Evolutionary conservation across 2,329 filamentous ascomycete species (phyloP), one percentile per base, ranked within the genome.

Genomic region (Elsinoe australis): DNA sequence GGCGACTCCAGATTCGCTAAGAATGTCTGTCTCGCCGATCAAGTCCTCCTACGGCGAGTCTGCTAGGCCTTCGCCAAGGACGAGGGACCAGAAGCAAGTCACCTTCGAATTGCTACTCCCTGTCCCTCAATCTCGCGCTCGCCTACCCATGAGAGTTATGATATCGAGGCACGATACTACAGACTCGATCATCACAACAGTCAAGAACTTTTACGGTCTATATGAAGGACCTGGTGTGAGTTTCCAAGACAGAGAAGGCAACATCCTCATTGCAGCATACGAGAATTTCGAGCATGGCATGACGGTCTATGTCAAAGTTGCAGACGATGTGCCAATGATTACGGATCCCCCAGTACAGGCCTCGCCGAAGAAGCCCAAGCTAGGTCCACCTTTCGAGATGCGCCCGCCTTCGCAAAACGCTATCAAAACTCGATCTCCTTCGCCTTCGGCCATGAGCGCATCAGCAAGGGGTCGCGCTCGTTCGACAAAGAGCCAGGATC

Each of bases 141-240:
- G 85, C 61, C 73, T 89, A 56, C 85, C 85, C n/a, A 82, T 90
- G 79, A 76, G 85, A 60, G 85, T 90, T 47, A 85, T 94, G 61
- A 95, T 98, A 58, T 95, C 84, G 61, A 87, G 87, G 38, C 89
- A 96, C 67, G 92, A 98, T 71, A 89, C 87, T 46, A 96, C 90
- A 17, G 90, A 96, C 64, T 95, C 89, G 28, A 98, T 98, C 69
- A 87, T 96, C 55, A 92, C 88, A 10, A 96, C 92, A 1, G 90
- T 96, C 62, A 96, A 95, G 76, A 96, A 95, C 73, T 96, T 96
- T 71, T 96, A 95, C 64, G 92, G 92, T 52, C 77, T 98, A 56
- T 95, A 95, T 65, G 86, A 90, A 55, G 82, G 68, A 41, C 58
- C 83, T 63, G 89, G 92, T 56, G 84, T 98, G 61, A 94, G 87